Evolutionary conservation across 495 filamentous ascomycete species (phyloP).

Genomic region (Penicillium samsonianum): DNA sequence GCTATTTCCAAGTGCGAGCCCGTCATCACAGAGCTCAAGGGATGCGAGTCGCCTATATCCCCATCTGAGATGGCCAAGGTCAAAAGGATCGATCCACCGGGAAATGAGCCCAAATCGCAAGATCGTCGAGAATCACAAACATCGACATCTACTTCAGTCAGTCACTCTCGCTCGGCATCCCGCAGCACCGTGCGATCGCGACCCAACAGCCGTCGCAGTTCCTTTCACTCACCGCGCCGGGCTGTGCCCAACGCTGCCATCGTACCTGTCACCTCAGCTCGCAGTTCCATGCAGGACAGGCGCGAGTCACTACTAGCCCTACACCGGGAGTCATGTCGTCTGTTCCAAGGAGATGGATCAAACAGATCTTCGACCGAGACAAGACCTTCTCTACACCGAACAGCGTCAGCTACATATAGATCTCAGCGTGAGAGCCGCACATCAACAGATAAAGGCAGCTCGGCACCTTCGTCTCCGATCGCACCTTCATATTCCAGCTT

Average conservation of each 20-base stretch:
- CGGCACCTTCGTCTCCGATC: constrained; percentile 28
- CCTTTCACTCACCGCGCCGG: constrained; percentile 36
- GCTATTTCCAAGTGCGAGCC: constrained; percentile 15
- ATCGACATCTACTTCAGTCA: constrained; percentile 8
- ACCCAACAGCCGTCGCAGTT: constrained; percentile 34
- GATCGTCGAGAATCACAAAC: not conserved
- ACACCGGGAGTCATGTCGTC: constrained; percentile 49
- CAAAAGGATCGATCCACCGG: constrained; percentile 25
- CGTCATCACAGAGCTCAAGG: constrained; percentile 17
- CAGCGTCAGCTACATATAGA: constrained; percentile 12
- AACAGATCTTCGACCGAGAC: constrained; percentile 6
- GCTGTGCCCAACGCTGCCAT: constrained; percentile 29
- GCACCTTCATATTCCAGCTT: constrained; percentile 20
- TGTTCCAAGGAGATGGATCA: constrained; percentile 38
- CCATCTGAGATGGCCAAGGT: constrained; percentile 24
- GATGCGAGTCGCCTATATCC: constrained; percentile 14
- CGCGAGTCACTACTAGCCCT: constrained; percentile 44
- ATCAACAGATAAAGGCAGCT: constrained; percentile 21
- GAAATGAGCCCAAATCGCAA: no score
- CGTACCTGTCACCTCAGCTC: constrained; percentile 30
- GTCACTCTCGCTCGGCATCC: constrained; percentile 35
- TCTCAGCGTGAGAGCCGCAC: constrained; percentile 16
- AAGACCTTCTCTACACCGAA: constrained; percentile 6
- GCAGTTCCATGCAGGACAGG: constrained; percentile 24
- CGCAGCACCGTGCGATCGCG: constrained; percentile 36